Percentiles rank a stretch among this genome's conserved stretches.
Conservation (phyloP, 371 early-diverging fungal species). For the Mortierella sp. region DNA sequence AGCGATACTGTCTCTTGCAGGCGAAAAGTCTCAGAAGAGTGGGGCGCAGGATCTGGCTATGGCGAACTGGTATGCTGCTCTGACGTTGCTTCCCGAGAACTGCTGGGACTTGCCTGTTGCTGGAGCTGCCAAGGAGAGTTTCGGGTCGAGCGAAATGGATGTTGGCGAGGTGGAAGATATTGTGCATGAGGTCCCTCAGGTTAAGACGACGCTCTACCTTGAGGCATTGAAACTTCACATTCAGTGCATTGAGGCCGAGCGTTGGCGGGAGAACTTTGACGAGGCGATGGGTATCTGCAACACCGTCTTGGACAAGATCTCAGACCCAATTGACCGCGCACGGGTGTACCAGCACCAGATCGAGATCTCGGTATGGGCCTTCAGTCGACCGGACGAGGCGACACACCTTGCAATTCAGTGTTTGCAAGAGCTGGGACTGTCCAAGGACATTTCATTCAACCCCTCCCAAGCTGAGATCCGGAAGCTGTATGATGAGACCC, state of each 20-base stretch:
- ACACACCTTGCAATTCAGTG: conserved; percentile 23
- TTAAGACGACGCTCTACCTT: conserved; percentile 17
- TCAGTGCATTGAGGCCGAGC: conserved; percentile 35
- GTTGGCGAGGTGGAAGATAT: not conserved
- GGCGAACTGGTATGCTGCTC: conserved; percentile 34
- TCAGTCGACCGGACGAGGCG: conserved; percentile 17
- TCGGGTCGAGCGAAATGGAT: conserved; percentile 9
- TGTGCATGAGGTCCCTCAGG: not conserved
- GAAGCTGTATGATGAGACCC: conserved; percentile 20
- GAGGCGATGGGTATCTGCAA: conserved; percentile 32
- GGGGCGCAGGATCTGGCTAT: conserved; percentile 46
- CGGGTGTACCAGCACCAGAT: conserved; percentile 36
- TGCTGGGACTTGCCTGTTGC: conserved; percentile 30
- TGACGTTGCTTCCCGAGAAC: conserved; percentile 27
- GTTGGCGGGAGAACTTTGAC: conserved; percentile 31
- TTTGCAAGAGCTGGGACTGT: conserved; percentile 21
- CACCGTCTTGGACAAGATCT: conserved; percentile 13
- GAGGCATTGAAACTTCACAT: conserved; percentile 32
- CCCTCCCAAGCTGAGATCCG: conserved; percentile 28
- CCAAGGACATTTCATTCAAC: conserved; percentile 22
- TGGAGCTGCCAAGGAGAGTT: not conserved
- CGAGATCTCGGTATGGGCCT: conserved; percentile 35
- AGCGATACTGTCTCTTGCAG: conserved; percentile 30
- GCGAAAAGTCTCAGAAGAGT: conserved; percentile 48
- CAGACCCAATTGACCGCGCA: conserved; percentile 32